Evolutionary conservation across 768 basidiomycete species (phyloP).

Genomic region (Suillus clintonianus): DNA sequence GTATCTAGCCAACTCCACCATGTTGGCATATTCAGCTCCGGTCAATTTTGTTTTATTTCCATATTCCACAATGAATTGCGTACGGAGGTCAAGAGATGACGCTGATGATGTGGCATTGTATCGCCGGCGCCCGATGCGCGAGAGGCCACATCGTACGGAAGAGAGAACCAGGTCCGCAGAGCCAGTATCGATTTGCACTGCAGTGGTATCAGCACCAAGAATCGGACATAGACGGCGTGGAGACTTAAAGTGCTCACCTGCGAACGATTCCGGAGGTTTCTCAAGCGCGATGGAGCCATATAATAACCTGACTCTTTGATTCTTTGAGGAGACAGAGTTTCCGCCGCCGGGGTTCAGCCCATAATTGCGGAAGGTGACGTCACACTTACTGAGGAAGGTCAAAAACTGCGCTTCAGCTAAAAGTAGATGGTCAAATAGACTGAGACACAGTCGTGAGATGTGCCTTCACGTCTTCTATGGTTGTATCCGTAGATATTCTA

Average conservation of each 20-base stretch:
- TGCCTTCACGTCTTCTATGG: neutral
- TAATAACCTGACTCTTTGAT: neutral
- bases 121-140: neutral
- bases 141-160: neutral
- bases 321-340: neutral
- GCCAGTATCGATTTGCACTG: neutral
- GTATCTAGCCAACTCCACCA: neutral
- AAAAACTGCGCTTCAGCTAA: neutral
- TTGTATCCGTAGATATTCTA: neutral
- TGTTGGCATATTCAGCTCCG: neutral
- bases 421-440: neutral
- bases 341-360: neutral
- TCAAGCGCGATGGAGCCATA: neutral
- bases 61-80: neutral
- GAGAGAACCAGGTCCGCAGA: neutral
- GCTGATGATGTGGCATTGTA: neutral
- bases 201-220: neutral
- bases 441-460: neutral
- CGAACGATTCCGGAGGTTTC: neutral
- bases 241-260: neutral
- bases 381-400: neutral
- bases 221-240: neutral
- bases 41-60: neutral
- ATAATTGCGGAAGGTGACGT: neutral
- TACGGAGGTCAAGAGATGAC: neutral